Conservation (phyloP, 495 filamentous ascomycete genomes). For the Penicillium angulare region DNA sequence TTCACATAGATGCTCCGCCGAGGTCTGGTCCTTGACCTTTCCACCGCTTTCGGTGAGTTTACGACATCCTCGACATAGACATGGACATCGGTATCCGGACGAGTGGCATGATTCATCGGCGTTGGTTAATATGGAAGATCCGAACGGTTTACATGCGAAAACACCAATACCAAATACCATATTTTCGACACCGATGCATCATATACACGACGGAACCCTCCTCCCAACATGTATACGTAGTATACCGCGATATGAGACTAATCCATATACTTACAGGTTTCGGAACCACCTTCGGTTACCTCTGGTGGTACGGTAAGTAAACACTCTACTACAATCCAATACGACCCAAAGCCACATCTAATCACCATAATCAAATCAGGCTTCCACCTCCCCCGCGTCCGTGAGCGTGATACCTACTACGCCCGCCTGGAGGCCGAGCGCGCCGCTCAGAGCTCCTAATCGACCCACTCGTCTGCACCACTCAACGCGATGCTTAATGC, state of each 20-base stretch:
- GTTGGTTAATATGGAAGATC: too few species aligned
- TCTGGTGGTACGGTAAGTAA: conserved; percentile 79
- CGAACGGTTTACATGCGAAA: too few species aligned
- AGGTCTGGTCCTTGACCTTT: conserved; percentile 74
- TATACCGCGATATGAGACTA: background rate
- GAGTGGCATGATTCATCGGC: conserved; percentile 20
- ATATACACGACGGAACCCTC: too few species aligned
- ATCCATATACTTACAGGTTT: conserved; percentile 48
- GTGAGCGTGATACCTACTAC: conserved; percentile 74
- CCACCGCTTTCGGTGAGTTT: conserved; percentile 70
- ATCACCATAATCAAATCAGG: conserved; percentile 44
- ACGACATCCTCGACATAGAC: too few species aligned
- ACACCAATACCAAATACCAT: too few species aligned
- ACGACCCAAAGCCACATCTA: too few species aligned
- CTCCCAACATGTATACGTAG: too few species aligned
- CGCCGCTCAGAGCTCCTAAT: conserved; percentile 40
- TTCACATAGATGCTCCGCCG: conserved; percentile 65
- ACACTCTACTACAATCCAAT: background rate
- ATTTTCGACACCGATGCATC: too few species aligned
- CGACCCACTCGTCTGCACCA: conserved; percentile 22
- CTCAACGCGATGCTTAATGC: too few species aligned
- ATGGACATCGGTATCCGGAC: too few species aligned
- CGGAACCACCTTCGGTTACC: conserved; percentile 68
- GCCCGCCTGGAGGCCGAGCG: conserved; percentile 71
- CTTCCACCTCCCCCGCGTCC: conserved; percentile 76